Percentiles rank a stretch among this genome's conserved stretches.
These are phyloP conservation scores for Isabelozyma pseudorhagii DNA, from an alignment of 805 yeast species.

Conservation along the genomic window DNA sequence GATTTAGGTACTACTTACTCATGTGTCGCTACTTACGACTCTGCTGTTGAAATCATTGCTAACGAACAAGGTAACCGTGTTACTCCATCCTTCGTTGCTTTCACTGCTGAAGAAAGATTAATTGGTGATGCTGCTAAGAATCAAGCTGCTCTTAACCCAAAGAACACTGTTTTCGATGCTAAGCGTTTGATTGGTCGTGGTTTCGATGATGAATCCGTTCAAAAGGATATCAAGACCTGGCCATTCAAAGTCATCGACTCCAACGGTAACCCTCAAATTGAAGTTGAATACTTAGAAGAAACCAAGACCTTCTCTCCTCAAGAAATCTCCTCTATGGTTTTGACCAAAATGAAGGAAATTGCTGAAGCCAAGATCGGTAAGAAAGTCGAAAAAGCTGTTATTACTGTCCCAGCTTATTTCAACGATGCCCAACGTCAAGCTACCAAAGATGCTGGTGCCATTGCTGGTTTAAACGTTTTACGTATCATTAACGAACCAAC, in stretches of 20 bases:
- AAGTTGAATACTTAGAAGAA: slow-evolving; percentile 47
- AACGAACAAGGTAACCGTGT: slow-evolving; percentile 53
- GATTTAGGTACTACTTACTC: slow-evolving; percentile 53
- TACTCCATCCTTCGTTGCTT: slow-evolving; percentile 50
- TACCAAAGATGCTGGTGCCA: slow-evolving; percentile 52
- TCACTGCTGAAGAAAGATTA: slow-evolving; percentile 48
- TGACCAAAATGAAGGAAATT: slow-evolving; percentile 56
- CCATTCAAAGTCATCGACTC: slow-evolving; percentile 45
- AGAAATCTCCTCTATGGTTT: slow-evolving; percentile 48
- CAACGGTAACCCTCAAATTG: slow-evolving; percentile 45
- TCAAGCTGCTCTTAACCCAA: slow-evolving; percentile 51
- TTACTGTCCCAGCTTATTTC: slow-evolving; percentile 50
- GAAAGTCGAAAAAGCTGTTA: slow-evolving; percentile 56
- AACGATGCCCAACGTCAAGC: slow-evolving; percentile 52
- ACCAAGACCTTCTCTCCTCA: slow-evolving; percentile 47
- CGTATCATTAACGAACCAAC: slow-evolving; percentile 58
- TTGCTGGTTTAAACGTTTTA: slow-evolving; percentile 48
- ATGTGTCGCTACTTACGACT: slow-evolving; percentile 49
- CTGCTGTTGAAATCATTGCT: slow-evolving; percentile 49
- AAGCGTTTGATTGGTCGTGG: slow-evolving; percentile 60
- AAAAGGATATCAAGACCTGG: slow-evolving; percentile 51
- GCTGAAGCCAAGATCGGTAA: slow-evolving; percentile 90
- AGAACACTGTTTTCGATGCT: slow-evolving; percentile 48
- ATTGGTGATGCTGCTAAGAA: slow-evolving; percentile 52
- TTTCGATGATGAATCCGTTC: slow-evolving; percentile 57